Conservation (phyloP, 176 grass and related monocot species). For the Tillandsia leiboldiana region DNA sequence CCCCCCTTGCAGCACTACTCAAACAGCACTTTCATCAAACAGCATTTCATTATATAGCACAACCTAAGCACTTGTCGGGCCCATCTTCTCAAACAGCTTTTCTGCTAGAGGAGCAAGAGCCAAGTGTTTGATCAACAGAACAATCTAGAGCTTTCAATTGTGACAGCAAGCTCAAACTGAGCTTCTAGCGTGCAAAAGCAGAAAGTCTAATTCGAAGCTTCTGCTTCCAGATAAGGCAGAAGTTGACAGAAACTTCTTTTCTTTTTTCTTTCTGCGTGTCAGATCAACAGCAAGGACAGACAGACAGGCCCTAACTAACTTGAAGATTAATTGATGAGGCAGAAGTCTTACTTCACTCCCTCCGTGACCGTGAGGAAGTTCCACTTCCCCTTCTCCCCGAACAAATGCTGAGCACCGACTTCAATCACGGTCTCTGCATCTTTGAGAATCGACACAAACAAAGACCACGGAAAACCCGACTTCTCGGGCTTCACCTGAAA, state of each 20-base stretch:
- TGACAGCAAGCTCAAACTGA: too few species aligned
- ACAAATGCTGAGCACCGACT: constrained; percentile 74
- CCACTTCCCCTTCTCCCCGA: constrained; percentile 85
- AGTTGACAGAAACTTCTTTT: background rate
- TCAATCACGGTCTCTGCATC: constrained; percentile 88
- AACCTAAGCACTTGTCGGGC: too few species aligned
- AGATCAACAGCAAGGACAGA: too few species aligned
- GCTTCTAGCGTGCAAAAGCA: too few species aligned
- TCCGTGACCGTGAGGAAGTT: constrained; percentile 71
- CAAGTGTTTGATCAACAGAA: too few species aligned
- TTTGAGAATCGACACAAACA: constrained; percentile 75
- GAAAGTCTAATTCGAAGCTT: too few species aligned
- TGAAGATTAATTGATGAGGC: constrained; percentile 13
- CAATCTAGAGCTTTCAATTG: too few species aligned
- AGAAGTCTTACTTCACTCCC: constrained; percentile 63
- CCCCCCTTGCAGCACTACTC: too few species aligned
- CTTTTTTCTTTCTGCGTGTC: too few species aligned
- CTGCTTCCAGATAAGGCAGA: background rate
- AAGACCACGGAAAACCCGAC: constrained; percentile 58
- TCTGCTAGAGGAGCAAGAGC: too few species aligned
- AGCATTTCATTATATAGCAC: background rate
- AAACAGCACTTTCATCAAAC: background rate
- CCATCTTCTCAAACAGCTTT: too few species aligned
- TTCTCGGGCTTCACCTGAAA: constrained; percentile 25
- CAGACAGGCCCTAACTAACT: too few species aligned